Evolutionary conservation across 352 stramenopile genomes (phyloP).

Genomic region (Globisporangium splendens): DNA sequence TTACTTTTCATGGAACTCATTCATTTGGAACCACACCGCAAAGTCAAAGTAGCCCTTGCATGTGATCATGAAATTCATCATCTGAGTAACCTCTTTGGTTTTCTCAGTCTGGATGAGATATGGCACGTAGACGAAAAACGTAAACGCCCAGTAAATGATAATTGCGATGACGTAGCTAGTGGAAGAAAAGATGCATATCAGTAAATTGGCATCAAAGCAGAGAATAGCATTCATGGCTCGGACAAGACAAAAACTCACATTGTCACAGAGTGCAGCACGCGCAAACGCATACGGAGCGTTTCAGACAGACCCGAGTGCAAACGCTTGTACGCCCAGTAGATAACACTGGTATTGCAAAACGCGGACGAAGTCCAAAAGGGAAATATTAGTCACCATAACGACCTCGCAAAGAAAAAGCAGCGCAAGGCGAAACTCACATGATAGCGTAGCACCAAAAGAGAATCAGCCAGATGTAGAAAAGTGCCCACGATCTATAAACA

Average conservation of each 20-base stretch:
- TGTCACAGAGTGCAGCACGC: constrained; percentile 84
- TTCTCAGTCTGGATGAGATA: constrained; percentile 68
- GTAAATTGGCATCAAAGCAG: background rate
- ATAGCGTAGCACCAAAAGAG: constrained; percentile 85
- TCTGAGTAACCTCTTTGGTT: constrained; percentile 51
- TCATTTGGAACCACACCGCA: constrained; percentile 89
- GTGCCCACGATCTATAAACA: constrained; percentile 58
- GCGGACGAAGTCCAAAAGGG: background rate
- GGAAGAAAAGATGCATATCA: background rate
- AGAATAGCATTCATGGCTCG: background rate
- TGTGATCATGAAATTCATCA: constrained; percentile 90
- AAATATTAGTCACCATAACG: background rate
- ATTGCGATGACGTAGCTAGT: constrained; percentile 86
- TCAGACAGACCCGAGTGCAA: constrained; percentile 79
- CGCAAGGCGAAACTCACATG: constrained; percentile 30
- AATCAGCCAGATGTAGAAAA: constrained; percentile 88
- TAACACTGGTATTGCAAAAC: constrained; percentile 35
- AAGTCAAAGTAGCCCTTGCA: constrained; percentile 90
- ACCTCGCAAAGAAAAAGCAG: background rate
- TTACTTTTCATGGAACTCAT: constrained; percentile 64
- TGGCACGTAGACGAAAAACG: constrained; percentile 82
- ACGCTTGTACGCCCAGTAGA: constrained; percentile 81
- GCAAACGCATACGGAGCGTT: constrained; percentile 80
- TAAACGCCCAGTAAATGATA: constrained; percentile 88
- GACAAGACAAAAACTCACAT: constrained; percentile 43